A percentile compares a stretch with the other conserved stretches of the same genome.
phyloP scores from a whole-genome alignment of 306 rosid species.

The Trifolium dubium region DNA sequence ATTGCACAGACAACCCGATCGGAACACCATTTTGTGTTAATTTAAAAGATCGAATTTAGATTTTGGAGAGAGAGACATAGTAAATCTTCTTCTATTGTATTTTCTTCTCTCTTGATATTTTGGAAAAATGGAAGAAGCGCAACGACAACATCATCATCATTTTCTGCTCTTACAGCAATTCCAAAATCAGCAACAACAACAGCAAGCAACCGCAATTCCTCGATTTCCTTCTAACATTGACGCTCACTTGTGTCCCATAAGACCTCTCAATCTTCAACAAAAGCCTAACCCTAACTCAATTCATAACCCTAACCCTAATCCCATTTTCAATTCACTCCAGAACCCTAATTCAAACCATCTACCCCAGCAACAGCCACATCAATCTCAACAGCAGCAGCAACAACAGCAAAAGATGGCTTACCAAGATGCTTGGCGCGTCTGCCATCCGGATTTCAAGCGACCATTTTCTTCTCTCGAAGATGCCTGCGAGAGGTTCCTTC shows the following conservation, averaged over 20 bases:
- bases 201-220: conserved; percentile 75
- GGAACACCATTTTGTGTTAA: too few species aligned
- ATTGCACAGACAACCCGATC: too few species aligned
- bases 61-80: too few species aligned
- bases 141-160: conserved; percentile 58
- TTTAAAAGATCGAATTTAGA: too few species aligned
- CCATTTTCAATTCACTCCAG: conserved; percentile 51
- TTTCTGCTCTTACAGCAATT: conserved; percentile 64
- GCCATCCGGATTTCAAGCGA: conserved; percentile 91
- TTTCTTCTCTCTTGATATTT: too few species aligned
- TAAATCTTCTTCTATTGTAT: too few species aligned
- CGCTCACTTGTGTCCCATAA: conserved; percentile 85
- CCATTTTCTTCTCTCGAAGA: conserved; percentile 90
- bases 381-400: conserved; percentile 38
- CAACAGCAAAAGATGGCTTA: conserved; percentile 80
- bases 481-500: conserved; percentile 82
- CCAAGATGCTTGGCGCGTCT: conserved; percentile 95
- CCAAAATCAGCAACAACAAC: conserved; percentile 64
- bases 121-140: conserved; percentile 73
- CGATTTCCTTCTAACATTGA: conserved; percentile 94
- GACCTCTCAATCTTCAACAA: conserved; percentile 66
- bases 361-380: conserved; percentile 14
- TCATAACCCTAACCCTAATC: not conserved
- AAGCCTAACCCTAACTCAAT: conserved; percentile 43
- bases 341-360: conserved; percentile 54